phyloP scores from a whole-genome alignment of 805 yeast genomes.

The Wickerhamomyces ciferrii region DNA sequence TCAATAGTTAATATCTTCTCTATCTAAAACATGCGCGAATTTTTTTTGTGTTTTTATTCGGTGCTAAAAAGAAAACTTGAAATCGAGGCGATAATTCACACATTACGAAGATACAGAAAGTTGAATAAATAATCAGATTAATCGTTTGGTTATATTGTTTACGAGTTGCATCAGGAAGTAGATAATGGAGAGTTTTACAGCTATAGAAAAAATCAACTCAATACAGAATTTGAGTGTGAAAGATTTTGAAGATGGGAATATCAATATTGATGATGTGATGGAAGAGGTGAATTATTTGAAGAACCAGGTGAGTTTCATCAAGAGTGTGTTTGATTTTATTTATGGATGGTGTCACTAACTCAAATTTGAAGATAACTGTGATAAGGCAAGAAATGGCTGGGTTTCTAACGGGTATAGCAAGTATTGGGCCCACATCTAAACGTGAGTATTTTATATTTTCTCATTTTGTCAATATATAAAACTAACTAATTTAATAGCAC shows the following conservation, averaged over 20 bases:
- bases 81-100: not conserved
- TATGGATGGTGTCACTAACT: not conserved
- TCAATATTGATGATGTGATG: slow-evolving; percentile 27
- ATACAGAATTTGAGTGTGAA: slow-evolving; percentile 23
- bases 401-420: slow-evolving; percentile 28
- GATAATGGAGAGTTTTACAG: slow-evolving; percentile 23
- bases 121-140: not conserved
- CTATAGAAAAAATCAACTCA: slow-evolving; percentile 22
- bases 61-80: not conserved
- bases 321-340: not conserved
- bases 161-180: too few species aligned
- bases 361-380: slow-evolving; percentile 15
- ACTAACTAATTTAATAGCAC: slow-evolving; percentile 13
- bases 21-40: too few species aligned
- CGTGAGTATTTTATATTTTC: slow-evolving; percentile 10
- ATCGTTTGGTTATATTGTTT: too few species aligned
- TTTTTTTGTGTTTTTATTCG: not conserved
- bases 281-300: slow-evolving; percentile 30
- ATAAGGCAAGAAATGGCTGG: slow-evolving; percentile 36
- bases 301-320: slow-evolving; percentile 16
- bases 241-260: slow-evolving; percentile 36
- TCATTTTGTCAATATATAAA: not conserved
- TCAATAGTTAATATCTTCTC: too few species aligned
- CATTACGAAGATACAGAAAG: not conserved
- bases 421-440: slow-evolving; percentile 30